Percentiles rank a stretch among this genome's conserved stretches.
These are phyloP conservation scores for Candida michaelii DNA, from an alignment of 805 yeast species.

Conservation along the genomic window DNA sequence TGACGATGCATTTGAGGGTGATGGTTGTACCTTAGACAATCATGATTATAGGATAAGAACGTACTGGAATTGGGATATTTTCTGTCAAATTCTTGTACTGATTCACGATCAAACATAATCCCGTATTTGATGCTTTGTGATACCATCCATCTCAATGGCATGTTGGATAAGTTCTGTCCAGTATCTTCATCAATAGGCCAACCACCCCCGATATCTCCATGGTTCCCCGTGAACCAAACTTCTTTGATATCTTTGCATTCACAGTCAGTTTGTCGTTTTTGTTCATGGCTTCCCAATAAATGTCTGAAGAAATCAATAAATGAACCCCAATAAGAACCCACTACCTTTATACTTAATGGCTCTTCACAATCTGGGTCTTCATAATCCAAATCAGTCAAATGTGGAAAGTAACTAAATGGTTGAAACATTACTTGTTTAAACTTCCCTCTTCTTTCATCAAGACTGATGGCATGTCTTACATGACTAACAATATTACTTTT, in stretches of 20 bases:
- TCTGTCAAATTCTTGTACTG: constrained; percentile 40
- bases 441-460: constrained; percentile 66
- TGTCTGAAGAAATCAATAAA: not conserved
- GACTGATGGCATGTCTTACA: constrained; percentile 64
- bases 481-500: constrained; percentile 52
- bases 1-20: constrained; percentile 9
- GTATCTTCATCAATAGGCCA: constrained; percentile 49
- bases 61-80: constrained; percentile 42
- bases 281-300: not conserved
- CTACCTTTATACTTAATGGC: not conserved
- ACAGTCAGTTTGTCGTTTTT: constrained; percentile 1
- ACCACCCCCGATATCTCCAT: constrained; percentile 70
- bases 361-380: constrained; percentile 2
- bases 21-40: constrained; percentile 21
- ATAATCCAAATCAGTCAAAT: constrained; percentile 9
- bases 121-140: constrained; percentile 54
- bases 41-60: constrained; percentile 52
- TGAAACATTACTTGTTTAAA: constrained; percentile 57
- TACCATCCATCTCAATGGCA: constrained; percentile 63
- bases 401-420: constrained; percentile 20
- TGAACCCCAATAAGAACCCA: not conserved
- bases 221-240: constrained; percentile 69
- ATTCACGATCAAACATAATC: constrained; percentile 42
- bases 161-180: constrained; percentile 44
- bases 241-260: constrained; percentile 42